Conservation (phyloP, 73 alveolate species). For the Breviolum minutum region DNA sequence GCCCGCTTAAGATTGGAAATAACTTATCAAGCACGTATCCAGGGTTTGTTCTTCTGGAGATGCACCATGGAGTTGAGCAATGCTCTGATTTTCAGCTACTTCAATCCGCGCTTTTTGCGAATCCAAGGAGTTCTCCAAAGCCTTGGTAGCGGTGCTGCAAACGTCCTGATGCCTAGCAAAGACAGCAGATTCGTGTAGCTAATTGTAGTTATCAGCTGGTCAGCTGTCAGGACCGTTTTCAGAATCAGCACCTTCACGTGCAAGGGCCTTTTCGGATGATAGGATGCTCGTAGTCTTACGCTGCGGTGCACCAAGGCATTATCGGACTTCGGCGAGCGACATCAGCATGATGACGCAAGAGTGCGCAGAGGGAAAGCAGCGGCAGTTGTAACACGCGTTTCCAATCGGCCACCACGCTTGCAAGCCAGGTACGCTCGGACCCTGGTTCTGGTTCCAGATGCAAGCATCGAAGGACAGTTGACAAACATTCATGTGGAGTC, state of each 20-base stretch:
- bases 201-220: neutral
- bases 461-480: neutral
- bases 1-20: no score
- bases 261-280: neutral
- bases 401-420: neutral
- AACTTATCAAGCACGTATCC: no score
- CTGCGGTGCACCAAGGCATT: slow-evolving; percentile 5
- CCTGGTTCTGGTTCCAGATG: slow-evolving; percentile 72
- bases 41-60: no score
- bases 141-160: slow-evolving; percentile 52
- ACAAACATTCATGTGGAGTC: neutral
- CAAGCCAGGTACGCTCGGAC: slow-evolving; percentile 33
- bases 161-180: neutral
- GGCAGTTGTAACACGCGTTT: neutral
- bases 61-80: no score
- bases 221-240: neutral
- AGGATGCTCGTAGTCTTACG: neutral
- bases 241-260: neutral
- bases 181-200: neutral
- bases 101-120: no score
- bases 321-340: slow-evolving; percentile 88
- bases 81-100: no score
- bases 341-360: slow-evolving; percentile 64
- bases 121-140: slow-evolving; percentile 41
- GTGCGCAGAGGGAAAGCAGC: neutral